Base-by-base conservation (phyloP, 1,284 basidiomycete species). In the Ustilago esculenta region DNA sequence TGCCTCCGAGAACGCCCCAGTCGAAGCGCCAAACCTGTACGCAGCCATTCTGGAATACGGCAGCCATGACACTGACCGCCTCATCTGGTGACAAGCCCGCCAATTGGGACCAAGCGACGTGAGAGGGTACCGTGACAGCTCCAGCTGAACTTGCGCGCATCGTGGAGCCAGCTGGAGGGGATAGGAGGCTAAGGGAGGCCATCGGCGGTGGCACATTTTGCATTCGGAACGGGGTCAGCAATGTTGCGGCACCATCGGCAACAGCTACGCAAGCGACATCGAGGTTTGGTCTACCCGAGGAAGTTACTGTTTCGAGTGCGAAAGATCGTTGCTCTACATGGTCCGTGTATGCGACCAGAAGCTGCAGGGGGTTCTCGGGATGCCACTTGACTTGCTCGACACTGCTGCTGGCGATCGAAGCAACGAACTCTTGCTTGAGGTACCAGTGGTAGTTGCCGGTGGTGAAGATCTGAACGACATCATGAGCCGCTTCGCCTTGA, bases 171-270 rank as follows among this genome's bases (percentile, higher is more conserved):
- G 41, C 45, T 18, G 27, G 69, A 35, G 23, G 87, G 77, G 18
- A 83, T 34, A 46, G 34, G 5, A 96, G 86, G 51, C 87, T 85
- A 76, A 86, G 86, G 0, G 92, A 89, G 0, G 89, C 90, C 94
- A 98, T 96, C 0, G 95, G 96, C 17, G 95, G 95, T 4, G 95
- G 95, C 1, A 95, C 87, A 79, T 95, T 97, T 83, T 96, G 92
- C 4, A 88, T 88, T 30, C 94, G 87, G 85, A 98, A 98, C 4
- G 95, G 91, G 0, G 95, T 98, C 37, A 98, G 84, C 4, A 94
- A 86, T 42, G 92, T 84, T n/a, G 85, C 85, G 2, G 87, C 90
- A 67, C 94, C 95, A 79, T 98, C 94, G n/a, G 93, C 83, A 6
- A 98, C 94, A 1, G 89, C 92, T 12, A 96, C 92, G 8, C 88